These are phyloP conservation scores for Vitellaria paradoxa DNA, from an alignment of 179 eudicot genomes.

Conservation along the genomic window DNA sequence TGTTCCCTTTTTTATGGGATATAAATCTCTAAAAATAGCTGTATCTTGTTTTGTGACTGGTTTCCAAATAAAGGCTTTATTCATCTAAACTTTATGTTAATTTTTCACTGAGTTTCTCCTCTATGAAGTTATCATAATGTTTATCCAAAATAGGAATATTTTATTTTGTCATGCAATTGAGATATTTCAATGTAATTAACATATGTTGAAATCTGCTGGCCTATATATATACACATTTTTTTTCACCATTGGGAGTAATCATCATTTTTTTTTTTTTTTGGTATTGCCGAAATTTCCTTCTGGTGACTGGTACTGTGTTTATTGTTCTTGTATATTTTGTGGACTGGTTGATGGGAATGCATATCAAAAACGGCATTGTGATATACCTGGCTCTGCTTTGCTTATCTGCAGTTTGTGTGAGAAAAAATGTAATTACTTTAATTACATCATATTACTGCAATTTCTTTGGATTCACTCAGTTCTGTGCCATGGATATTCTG, in stretches of 20 bases:
- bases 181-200: neutral
- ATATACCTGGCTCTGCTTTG: constrained; percentile 33
- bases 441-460: neutral
- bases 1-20: no score
- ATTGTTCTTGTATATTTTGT: constrained; percentile 89
- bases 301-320: constrained; percentile 89
- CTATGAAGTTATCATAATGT: neutral
- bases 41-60: neutral
- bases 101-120: neutral
- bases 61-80: neutral
- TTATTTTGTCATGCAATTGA: neutral
- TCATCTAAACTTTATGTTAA: neutral
- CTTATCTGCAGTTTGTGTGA: constrained; percentile 71
- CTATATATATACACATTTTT: neutral
- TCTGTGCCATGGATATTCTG: neutral
- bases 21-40: no score
- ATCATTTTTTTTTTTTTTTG: constrained; percentile 13
- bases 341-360: constrained; percentile 39
- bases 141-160: neutral
- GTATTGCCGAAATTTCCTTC: constrained; percentile 78
- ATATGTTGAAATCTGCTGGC: neutral
- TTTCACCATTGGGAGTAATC: neutral
- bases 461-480: neutral
- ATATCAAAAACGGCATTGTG: constrained; percentile 26
- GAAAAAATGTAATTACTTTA: constrained; percentile 61